phyloP scores from a whole-genome alignment of 202 grass and related monocot genomes.

The Panicum hallii region DNA sequence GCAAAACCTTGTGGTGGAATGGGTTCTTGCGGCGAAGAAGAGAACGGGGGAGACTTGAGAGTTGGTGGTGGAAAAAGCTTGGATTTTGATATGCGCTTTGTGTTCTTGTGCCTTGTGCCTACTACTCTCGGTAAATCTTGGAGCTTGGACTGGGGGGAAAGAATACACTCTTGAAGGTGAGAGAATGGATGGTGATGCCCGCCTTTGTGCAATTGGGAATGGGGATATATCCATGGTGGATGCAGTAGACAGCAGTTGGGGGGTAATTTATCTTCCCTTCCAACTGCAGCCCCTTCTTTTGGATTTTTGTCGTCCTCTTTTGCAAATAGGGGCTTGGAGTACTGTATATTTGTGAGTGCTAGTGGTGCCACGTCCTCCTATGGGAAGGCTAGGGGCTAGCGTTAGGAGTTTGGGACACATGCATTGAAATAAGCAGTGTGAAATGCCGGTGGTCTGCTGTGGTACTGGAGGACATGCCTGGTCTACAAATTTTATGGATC shows the following conservation, averaged over 20 bases:
- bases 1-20: constrained; percentile 34
- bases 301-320: not conserved
- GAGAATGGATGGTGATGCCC: constrained; percentile 24
- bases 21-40: constrained; percentile 31
- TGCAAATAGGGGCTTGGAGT: not conserved
- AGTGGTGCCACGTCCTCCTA: not conserved
- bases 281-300: not conserved
- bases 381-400: not conserved
- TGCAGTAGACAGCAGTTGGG: constrained; percentile 14
- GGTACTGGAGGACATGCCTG: constrained; percentile 8
- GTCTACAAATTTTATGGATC: constrained; percentile 42
- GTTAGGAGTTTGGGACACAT: not conserved
- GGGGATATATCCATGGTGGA: constrained; percentile 5
- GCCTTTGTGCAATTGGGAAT: not conserved
- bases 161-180: not conserved
- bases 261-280: constrained; percentile 1
- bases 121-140: constrained; percentile 26
- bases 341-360: not conserved
- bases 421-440: constrained; percentile 28
- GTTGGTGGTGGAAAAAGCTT: constrained; percentile 29
- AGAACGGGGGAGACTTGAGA: not conserved
- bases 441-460: constrained; percentile 5
- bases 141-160: not conserved
- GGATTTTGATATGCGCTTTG: not conserved
- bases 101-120: not conserved